Base-by-base conservation (phyloP, 2,329 filamentous ascomycete species). In the Bimuria novae-zelandiae region DNA sequence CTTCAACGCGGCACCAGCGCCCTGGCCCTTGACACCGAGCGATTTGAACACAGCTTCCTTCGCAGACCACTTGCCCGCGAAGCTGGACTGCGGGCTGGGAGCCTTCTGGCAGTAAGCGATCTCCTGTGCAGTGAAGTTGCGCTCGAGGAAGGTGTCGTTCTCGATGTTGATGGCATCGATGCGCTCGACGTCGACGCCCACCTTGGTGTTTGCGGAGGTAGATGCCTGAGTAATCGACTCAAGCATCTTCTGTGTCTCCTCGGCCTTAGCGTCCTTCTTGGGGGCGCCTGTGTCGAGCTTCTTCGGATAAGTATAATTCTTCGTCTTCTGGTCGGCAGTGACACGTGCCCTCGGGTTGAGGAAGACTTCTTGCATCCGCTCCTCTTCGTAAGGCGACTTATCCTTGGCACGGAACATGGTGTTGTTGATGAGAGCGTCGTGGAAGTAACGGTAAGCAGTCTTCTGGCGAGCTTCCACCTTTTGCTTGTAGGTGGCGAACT, bases 31-130 rank as follows among this genome's bases (percentile, higher is more conserved):
- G 11, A 97, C 92, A 62, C 92, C 92, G 12, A 99, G 82, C 32
- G 90, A 92, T 84, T 99, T 99, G 83, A 99, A 99, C 0, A 99
- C 92, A 23, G 94, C 94, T 78, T 99, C 94, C 80, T 99, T 99
- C 30, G 94, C 94, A 67, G 89, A 93, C 94, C 94, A 99, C 63
- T 92, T 87, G 44, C 94, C 94, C 4, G 93, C 91, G 76, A 97
- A 99, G 46, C 91, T 95, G 61, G 92, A 90, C 71, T 91, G 90
- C 1, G 92, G 89, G 70, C 84, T 88, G 5, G 91, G 79, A 14
- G 90, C 88, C 69, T 88, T 85, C 59, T 82, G 82, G 80, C 95
- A 99, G 80, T 99, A 97, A 25, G 84, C 82, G 65, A 92, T 89
- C 78, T 99, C 94, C 44, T 82, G 79, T 14, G 80, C 76, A 0